Evolutionary conservation across 1,284 basidiomycete species (phyloP), one percentile per base, ranked within the genome.

Genomic region (Baeospora myosura): DNA sequence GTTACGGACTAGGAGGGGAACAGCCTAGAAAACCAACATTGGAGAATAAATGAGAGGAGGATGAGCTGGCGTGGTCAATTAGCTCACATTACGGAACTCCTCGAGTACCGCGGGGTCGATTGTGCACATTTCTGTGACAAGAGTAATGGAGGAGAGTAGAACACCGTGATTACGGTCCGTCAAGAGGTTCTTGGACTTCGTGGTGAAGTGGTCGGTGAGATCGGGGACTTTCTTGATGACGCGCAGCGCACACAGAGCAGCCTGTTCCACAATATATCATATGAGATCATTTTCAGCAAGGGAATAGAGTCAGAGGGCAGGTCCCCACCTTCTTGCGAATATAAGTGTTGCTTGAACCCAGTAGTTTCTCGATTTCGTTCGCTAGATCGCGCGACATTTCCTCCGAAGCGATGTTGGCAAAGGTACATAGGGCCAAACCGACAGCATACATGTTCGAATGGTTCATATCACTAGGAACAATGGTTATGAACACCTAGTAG

Each of bases 371-470:
- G 52, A 99, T 88, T 69, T 98, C 96, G 56, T 96, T 94, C 35
- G 87, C 88, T 54, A 97, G 70, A 71, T 97, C 94, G 54, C 93
- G 81, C 16, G 93, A 93, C 94, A 97, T 97, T 65, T 97, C 93
- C 64, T 98, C 96, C 8, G 93, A 97, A 6, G 96, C 91, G 51
- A 98, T 98, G 60, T 98, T 98, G 49, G 95, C 96, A 61, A 99
- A 98, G 0, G 96, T 98, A 59, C 94, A 98, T 31, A 99, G 76
- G 1, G 94, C 95, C 40, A 99, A 77, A 14, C 96, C 96, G 29
- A 98, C 96, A 6, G 91, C 90, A 62, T 97, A 98, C 90, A 97
- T 97, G 66, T 98, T 98, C 8, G 94, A 87, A 66, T 98, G 94
- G 63, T 98, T 98, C 92, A 99, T 94, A 66, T 98, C 96, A 65